Conservation (phyloP, 164 flowering plant genomes). For the Hamamelis virginiana region DNA sequence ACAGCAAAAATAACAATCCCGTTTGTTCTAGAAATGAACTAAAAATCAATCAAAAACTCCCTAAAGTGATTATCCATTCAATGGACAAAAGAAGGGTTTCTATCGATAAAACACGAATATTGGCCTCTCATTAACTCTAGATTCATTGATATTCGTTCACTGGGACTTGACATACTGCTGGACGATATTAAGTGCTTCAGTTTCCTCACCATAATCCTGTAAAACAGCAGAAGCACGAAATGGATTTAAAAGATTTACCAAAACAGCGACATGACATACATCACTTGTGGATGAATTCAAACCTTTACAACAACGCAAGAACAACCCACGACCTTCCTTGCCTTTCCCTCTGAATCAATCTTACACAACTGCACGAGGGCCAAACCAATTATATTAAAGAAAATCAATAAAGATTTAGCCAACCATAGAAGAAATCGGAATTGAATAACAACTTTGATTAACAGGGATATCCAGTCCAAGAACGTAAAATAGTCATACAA, state of each 20-base stretch:
- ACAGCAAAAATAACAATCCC: neutral
- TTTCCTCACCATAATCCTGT: constrained; percentile 66
- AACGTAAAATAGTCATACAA: too few species aligned
- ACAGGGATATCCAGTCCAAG: too few species aligned
- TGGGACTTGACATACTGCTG: constrained; percentile 52
- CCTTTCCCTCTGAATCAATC: constrained; percentile 85
- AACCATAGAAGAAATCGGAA: too few species aligned
- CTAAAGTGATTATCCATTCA: neutral
- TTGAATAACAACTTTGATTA: too few species aligned
- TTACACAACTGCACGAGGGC: constrained; percentile 61
- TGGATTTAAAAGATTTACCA: neutral
- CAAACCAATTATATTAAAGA: too few species aligned
- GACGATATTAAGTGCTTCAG: constrained; percentile 47
- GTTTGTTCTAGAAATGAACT: neutral
- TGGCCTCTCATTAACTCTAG: neutral
- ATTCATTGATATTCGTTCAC: constrained; percentile 12
- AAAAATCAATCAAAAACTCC: neutral
- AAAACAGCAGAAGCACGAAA: neutral
- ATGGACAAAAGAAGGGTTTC: neutral
- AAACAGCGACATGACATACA: neutral
- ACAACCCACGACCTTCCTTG: constrained; percentile 82
- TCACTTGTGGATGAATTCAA: neutral
- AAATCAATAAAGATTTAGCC: too few species aligned
- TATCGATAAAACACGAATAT: neutral
- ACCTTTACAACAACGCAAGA: constrained; percentile 84